phyloP scores from a whole-genome alignment of 1,139 yeast species.

The Pichia sorboxylosa region DNA sequence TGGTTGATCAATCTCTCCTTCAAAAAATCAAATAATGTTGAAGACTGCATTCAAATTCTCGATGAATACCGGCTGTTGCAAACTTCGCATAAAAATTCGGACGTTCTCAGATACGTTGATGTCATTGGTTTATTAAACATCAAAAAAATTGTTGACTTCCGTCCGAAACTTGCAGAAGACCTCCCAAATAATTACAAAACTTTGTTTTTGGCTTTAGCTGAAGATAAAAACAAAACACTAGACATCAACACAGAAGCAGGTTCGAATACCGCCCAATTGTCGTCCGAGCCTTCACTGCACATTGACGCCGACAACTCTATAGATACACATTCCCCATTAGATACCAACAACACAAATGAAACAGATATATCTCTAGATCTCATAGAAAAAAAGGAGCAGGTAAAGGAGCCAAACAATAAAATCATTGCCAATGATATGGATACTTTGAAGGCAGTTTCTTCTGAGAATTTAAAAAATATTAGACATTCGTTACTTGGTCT shows the following conservation, averaged over 20 bases:
- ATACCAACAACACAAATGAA: background rate
- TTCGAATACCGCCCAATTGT: background rate
- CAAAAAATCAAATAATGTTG: constrained; percentile 14
- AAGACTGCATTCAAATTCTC: constrained; percentile 13
- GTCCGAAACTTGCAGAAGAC: constrained; percentile 19
- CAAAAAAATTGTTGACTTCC: constrained; percentile 27
- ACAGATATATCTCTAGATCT: constrained; percentile 6
- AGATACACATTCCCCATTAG: background rate
- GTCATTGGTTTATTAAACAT: constrained; percentile 58
- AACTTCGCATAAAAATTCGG: constrained; percentile 18
- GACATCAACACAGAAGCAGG: background rate
- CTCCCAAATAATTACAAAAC: constrained; percentile 29
- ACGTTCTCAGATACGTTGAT: constrained; percentile 54
- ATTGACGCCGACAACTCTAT: background rate
- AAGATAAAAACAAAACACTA: constrained; percentile 2
- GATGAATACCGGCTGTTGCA: constrained; percentile 11
- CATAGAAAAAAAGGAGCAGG: constrained; percentile 1
- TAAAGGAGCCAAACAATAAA: constrained; percentile 11
- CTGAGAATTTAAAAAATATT: constrained; percentile 71
- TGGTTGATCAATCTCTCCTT: constrained; percentile 20
- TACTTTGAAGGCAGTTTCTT: constrained; percentile 55
- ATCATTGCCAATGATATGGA: constrained; percentile 41
- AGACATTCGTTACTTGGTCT: constrained; percentile 71
- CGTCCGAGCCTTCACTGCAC: background rate
- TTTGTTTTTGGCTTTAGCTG: constrained; percentile 19